Conservation (phyloP, 2,329 filamentous ascomycete genomes). For the Erysiphe pulchra region DNA sequence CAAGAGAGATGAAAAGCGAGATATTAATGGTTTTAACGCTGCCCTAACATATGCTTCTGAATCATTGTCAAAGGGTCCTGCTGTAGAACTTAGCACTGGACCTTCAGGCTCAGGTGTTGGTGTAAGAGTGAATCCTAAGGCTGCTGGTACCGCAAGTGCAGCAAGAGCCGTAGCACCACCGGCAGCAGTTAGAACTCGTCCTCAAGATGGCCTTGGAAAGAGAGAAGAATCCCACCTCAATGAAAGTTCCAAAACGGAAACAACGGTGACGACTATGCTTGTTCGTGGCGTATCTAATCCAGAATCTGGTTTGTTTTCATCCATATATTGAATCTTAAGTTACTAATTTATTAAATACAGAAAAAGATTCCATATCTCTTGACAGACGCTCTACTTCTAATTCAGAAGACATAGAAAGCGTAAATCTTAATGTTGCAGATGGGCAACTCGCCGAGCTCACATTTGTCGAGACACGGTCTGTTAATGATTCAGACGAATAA, state of each 20-base stretch:
- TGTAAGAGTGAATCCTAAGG: constrained; percentile 13
- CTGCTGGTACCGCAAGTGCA: background rate
- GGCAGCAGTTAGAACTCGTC: too few relatives aligned
- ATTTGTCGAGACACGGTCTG: constrained; percentile 10
- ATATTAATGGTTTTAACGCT: constrained; percentile 17
- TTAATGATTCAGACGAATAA: constrained; percentile 6
- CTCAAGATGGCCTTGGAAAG: background rate
- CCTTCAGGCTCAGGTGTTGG: constrained; percentile 17
- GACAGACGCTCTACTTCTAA: constrained; percentile 4
- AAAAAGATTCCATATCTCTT: background rate
- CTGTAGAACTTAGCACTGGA: constrained; percentile 18
- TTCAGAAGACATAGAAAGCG: constrained; percentile 6
- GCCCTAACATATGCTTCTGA: constrained; percentile 17
- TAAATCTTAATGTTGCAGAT: constrained; percentile 11
- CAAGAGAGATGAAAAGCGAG: constrained; percentile 12
- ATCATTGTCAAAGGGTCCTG: constrained; percentile 16
- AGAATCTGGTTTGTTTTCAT: constrained; percentile 4
- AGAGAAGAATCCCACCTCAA: background rate
- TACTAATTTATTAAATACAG: too few relatives aligned
- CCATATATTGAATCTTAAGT: too few relatives aligned
- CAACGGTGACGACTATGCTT: constrained; percentile 12
- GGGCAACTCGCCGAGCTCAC: constrained; percentile 12
- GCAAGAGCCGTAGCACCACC: too few relatives aligned
- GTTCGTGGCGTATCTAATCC: constrained; percentile 8
- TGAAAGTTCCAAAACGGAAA: constrained; percentile 6